Base-by-base conservation (phyloP, 2,329 filamentous ascomycete species). In the Fusarium marasasianum region DNA sequence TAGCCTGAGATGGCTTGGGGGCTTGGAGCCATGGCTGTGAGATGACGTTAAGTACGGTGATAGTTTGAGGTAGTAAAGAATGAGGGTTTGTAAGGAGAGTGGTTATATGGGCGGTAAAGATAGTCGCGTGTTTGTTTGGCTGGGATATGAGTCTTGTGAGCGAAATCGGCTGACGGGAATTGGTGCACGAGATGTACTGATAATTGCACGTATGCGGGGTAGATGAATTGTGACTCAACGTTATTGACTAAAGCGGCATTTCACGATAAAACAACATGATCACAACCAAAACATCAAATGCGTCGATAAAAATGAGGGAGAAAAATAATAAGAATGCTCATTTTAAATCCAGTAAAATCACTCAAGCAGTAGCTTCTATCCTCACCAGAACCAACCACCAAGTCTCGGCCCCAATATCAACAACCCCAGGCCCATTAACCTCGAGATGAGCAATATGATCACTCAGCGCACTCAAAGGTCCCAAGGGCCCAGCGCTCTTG, bases 311-410 rank as follows among this genome's bases (percentile, higher is more conserved):
- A 20, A 7, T 13, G 12, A 45, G 7, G 1, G 3, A 20, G 12
- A 20, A 51, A 4, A n/a, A 18, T 10, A 35, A 35, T 24, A 9
- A 4, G 9, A 24, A 18, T 24, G 6, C 9, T 29, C 18, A 15
- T 48, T 29, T 22, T 47, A 3, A 14, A 18, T 13, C 24, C 20
- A 8, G 14, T 17, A 35, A 14, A 31, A 15, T 17, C 40, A 8
- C 35, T 71, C 24, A 71, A 10, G 68, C 20, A 3, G 56, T 11
- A 12, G 58, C 22, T 6, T 69, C 72, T 37, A 65, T 56, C 29
- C 56, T 45, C 3, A 74, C 72, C 57, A 85, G 26, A 14, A 83
- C 81, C 59, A 85, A 51, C 83, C 83, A 85, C 47, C 84, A 63
- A 22, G 82, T 82, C 29, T 73, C 66, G 0, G 62, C 63, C 17